Evolutionary conservation across 2,329 filamentous ascomycete species (phyloP).

Genomic region (Cryphonectria radicalis): DNA sequence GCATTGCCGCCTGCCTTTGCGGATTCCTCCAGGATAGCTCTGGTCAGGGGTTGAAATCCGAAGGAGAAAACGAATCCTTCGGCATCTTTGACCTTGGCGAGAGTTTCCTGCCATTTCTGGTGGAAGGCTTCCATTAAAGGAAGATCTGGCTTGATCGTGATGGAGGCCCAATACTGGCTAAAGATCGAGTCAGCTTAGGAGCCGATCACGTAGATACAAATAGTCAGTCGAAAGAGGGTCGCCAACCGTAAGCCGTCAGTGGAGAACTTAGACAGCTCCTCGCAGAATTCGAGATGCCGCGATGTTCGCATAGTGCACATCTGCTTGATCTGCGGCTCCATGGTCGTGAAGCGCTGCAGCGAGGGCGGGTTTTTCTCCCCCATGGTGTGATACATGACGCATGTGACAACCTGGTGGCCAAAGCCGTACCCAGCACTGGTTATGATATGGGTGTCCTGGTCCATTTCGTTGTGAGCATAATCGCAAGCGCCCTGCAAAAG

Average conservation of each 20-base stretch:
- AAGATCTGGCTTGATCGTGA: slow-evolving; percentile 17
- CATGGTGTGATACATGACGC: slow-evolving; percentile 32
- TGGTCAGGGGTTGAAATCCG: slow-evolving; percentile 32
- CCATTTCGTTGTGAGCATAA: slow-evolving; percentile 29
- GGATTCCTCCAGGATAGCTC: slow-evolving; percentile 30
- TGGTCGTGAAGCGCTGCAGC: slow-evolving; percentile 30
- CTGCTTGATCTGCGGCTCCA: slow-evolving; percentile 31
- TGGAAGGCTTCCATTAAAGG: slow-evolving; percentile 30
- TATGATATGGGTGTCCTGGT: slow-evolving; percentile 30
- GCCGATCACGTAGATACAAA: neutral
- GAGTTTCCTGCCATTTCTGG: slow-evolving; percentile 30
- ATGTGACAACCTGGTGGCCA: slow-evolving; percentile 29
- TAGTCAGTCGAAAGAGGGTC: neutral
- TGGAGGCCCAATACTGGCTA: slow-evolving; percentile 19
- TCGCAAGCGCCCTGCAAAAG: slow-evolving; percentile 30
- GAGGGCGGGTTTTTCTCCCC: slow-evolving; percentile 30
- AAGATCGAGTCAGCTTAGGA: neutral
- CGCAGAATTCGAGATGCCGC: slow-evolving; percentile 29
- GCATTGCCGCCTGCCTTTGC: slow-evolving; percentile 32
- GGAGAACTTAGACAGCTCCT: slow-evolving; percentile 20
- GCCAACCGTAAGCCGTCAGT: neutral
- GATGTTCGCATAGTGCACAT: slow-evolving; percentile 31
- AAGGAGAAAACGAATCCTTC: slow-evolving; percentile 33
- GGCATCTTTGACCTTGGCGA: slow-evolving; percentile 27
- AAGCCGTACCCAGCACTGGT: slow-evolving; percentile 30